Percentiles rank a stretch among this genome's conserved stretches.
Conservation (phyloP, 2,329 filamentous ascomycete genomes). For the Sclerotinia spermophila region DNA sequence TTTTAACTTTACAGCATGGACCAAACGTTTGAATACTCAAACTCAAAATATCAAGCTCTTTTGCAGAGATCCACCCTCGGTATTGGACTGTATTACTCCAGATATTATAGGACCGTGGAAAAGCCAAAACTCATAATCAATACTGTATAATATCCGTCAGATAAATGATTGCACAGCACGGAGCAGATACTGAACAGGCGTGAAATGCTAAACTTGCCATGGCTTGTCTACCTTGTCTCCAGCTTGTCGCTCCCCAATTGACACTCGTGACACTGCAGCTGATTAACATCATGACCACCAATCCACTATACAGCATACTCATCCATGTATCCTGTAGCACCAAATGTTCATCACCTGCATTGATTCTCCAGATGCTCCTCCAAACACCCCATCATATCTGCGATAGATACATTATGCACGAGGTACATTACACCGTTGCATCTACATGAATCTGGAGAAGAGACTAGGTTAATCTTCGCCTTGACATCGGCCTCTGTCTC, state of each 20-base stretch:
- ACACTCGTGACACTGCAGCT: background rate
- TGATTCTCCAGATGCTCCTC: background rate
- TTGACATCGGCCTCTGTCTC: background rate
- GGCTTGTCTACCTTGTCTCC: background rate
- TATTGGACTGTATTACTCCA: background rate
- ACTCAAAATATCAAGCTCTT: background rate
- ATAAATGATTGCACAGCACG: background rate
- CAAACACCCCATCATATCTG: background rate
- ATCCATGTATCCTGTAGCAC: background rate
- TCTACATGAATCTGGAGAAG: background rate
- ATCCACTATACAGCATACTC: background rate
- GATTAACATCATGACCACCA: background rate
- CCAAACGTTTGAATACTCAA: background rate
- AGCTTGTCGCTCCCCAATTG: no score
- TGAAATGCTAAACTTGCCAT: background rate
- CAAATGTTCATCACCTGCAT: background rate
- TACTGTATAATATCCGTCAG: background rate
- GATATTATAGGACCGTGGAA: background rate
- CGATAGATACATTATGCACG: background rate
- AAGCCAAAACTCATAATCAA: background rate
- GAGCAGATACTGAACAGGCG: background rate
- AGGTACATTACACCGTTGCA: background rate
- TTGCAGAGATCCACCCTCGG: background rate
- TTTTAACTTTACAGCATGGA: background rate
- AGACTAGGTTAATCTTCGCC: constrained; percentile 9